A percentile compares a stretch with the other conserved stretches of the same genome.
phyloP scores from a whole-genome alignment of 352 stramenopile species.

The Globisporangium spinosum region DNA sequence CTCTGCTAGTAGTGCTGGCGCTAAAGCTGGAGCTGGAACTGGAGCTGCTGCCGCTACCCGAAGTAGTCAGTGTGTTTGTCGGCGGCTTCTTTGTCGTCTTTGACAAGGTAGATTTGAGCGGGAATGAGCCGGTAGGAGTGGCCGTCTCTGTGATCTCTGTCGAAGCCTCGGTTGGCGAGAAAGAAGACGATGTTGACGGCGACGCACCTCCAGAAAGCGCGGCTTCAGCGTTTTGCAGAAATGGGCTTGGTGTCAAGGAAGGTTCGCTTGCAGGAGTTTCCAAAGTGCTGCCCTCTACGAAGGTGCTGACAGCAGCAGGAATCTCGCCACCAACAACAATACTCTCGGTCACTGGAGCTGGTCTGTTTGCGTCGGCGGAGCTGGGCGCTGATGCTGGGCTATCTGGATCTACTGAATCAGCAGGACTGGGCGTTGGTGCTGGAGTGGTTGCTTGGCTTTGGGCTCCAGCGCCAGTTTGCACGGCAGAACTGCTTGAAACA shows the following conservation, averaged over 20 bases:
- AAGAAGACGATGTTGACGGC: not conserved
- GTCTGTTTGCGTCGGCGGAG: too few species aligned
- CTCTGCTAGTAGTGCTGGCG: too few species aligned
- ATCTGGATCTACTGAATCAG: not conserved
- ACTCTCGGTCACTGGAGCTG: not conserved
- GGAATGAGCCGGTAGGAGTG: too few species aligned
- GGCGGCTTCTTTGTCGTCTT: not conserved
- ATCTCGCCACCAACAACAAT: not conserved
- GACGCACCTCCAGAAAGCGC: not conserved
- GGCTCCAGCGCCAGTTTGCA: not conserved
- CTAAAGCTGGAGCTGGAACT: not conserved
- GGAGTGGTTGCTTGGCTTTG: not conserved
- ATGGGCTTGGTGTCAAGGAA: not conserved
- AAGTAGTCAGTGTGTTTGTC: not conserved
- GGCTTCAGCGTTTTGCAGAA: not conserved
- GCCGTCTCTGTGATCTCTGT: too few species aligned
- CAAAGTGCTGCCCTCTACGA: too few species aligned
- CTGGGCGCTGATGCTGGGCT: not conserved
- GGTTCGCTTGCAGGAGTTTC: too few species aligned
- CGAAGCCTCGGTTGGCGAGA: not conserved
- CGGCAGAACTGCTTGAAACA: too few species aligned
- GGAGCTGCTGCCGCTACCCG: not conserved
- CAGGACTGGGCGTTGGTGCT: not conserved
- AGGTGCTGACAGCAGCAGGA: too few species aligned
- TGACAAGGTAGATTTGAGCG: not conserved